Evolutionary conservation across 2,329 filamentous ascomycete species (phyloP).

Genomic region (Botryotinia narcissicola): DNA sequence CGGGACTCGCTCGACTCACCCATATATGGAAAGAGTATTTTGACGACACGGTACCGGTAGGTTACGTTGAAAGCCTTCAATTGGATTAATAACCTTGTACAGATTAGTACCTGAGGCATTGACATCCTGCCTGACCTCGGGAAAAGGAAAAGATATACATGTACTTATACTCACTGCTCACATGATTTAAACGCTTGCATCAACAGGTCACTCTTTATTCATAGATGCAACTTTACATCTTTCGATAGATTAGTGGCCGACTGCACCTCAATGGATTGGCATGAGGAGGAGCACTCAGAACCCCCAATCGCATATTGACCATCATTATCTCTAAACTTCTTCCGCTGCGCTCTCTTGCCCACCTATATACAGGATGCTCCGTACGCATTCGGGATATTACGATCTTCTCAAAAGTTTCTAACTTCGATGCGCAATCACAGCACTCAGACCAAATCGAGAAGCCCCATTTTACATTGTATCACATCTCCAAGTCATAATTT

Average conservation of each 20-base stretch:
- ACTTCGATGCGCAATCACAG: neutral
- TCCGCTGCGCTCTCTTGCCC: neutral
- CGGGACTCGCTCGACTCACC: neutral
- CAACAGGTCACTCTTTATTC: neutral
- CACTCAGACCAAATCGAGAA: neutral
- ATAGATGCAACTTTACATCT: neutral
- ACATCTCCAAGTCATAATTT: neutral
- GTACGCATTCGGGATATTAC: neutral
- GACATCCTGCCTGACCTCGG: too few relatives aligned
- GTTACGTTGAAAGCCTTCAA: neutral
- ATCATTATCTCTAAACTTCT: neutral
- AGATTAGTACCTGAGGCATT: neutral
- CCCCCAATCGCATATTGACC: neutral
- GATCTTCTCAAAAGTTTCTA: neutral
- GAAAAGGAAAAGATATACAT: neutral
- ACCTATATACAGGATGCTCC: neutral
- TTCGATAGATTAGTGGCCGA: neutral
- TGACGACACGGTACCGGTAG: neutral
- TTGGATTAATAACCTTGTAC: neutral
- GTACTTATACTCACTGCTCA: neutral
- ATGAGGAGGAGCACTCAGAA: neutral
- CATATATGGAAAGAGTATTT: neutral
- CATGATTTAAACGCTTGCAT: neutral
- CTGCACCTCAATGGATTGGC: neutral
- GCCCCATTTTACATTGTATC: neutral